Base-by-base conservation (phyloP, 441 rosid genomes). In the Rhodomyrtus psidioides region DNA sequence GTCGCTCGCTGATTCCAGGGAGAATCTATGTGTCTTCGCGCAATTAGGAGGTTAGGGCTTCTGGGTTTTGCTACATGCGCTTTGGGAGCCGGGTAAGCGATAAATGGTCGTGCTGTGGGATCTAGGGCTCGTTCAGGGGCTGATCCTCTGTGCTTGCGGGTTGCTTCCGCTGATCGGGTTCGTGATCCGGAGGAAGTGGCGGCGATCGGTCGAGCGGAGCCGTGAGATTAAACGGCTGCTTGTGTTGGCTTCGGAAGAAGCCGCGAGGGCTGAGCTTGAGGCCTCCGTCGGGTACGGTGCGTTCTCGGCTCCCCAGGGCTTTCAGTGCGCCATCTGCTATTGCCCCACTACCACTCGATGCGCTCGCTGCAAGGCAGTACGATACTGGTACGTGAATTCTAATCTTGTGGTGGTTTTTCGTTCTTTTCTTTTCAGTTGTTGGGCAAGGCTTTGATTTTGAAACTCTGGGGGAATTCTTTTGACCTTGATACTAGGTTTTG, bases 201-300 rank as follows among this genome's bases (percentile, higher is more conserved):
- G 91, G 84, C 91, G 87, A 49, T 87, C 93, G 23, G 91, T 89
- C 15, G 90, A 91, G 49, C 92, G 96, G 90, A 89, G 90, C 88
- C 94, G 89, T 88, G 99, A 96, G 93, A 91, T 97, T 88, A 91
- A 86, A 86, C 90, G 96, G 89, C 94, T 97, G 83, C 86, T 96
- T 89, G 86, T 93, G 85, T 90, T 94, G 88, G 99, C 99, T 2
- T 89, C 99, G n/a, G 95, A 95, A 87, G 99, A 97, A 84, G 94
- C 94, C 46, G 94, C 95, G 49, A 92, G 96, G 89, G 99, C 96
- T 14, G 99, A 97, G 91, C 89, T 86, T 2, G 99, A 97, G 90
- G 95, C 96, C 53, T 88, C 94, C 14, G 49, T 75, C 13, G 91
- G 90, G 39, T 93, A 91, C 90, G 86, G 87, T 39, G 49, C 92